Conservation (phyloP, 345 rosid genomes). For the Pelargonium nanum region DNA sequence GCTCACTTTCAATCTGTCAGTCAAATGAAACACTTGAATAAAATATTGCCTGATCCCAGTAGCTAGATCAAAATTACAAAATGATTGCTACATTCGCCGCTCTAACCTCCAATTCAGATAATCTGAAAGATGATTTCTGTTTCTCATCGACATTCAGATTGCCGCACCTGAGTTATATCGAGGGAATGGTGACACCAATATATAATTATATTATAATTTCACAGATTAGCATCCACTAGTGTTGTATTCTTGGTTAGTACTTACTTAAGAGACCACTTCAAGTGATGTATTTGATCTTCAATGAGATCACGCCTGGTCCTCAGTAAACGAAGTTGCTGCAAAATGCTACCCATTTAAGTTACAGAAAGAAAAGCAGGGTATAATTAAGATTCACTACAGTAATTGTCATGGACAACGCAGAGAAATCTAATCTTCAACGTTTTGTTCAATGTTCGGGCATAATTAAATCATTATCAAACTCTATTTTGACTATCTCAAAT, state of each 20-base stretch:
- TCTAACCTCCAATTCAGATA: constrained; percentile 55
- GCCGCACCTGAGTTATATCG: constrained; percentile 44
- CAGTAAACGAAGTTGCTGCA: constrained; percentile 64
- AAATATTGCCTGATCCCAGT: neutral
- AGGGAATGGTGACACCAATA: constrained; percentile 5
- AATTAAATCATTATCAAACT: neutral
- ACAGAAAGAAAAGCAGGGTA: neutral
- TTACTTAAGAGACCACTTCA: constrained; percentile 77
- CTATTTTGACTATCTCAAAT: neutral
- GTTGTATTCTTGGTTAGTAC: constrained; percentile 9
- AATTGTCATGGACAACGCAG: neutral
- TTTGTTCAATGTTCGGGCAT: neutral
- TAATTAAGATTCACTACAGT: neutral
- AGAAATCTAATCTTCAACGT: neutral
- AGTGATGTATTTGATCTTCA: constrained; percentile 77
- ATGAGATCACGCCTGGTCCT: constrained; percentile 77
- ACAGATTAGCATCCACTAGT: neutral
- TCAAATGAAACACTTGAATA: constrained; percentile 11
- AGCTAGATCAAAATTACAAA: neutral
- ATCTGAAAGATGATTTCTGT: constrained; percentile 24
- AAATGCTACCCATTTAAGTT: constrained; percentile 3
- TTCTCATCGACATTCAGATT: constrained; percentile 30
- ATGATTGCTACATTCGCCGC: neutral
- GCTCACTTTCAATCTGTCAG: constrained; percentile 39
- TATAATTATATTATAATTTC: neutral